These are phyloP conservation scores for Scutellaria galericulata DNA, from an alignment of 257 asterid species.

Conservation along the genomic window DNA sequence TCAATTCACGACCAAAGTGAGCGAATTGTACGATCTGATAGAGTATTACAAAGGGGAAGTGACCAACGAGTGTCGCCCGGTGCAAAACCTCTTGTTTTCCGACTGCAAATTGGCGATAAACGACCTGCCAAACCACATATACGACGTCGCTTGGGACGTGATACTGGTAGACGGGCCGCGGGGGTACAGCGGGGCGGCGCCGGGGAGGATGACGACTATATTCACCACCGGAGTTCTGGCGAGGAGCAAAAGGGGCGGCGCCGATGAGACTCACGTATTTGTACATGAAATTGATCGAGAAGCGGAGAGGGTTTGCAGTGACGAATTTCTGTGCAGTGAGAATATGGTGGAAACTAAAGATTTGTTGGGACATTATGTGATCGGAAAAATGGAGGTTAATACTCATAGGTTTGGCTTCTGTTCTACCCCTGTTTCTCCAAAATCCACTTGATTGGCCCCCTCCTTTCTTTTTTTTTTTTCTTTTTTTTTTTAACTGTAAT, in stretches of 20 bases:
- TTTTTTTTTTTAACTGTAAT: conserved; percentile 14
- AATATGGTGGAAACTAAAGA: conserved; percentile 55
- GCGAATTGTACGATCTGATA: conserved; percentile 63
- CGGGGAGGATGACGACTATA: conserved; percentile 79
- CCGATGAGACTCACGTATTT: conserved; percentile 63
- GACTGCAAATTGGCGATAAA: conserved; percentile 79
- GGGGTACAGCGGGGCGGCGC: conserved; percentile 58
- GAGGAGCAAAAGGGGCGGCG: conserved; percentile 64
- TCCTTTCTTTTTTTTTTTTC: neutral
- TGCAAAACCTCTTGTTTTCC: conserved; percentile 80
- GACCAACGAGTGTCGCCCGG: conserved; percentile 63
- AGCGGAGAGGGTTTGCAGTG: conserved; percentile 66
- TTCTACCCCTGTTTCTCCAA: conserved; percentile 45
- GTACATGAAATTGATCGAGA: conserved; percentile 71
- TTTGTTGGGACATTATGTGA: conserved; percentile 67
- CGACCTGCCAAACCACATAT: conserved; percentile 82
- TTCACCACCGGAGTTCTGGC: conserved; percentile 84
- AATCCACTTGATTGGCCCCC: conserved; percentile 27
- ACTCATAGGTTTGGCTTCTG: conserved; percentile 49
- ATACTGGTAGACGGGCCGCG: conserved; percentile 80
- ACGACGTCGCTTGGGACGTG: conserved; percentile 89
- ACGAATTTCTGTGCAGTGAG: conserved; percentile 65
- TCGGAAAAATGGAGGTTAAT: conserved; percentile 50
- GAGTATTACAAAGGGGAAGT: conserved; percentile 52
- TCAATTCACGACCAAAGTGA: conserved; percentile 61